Evolutionary conservation across 1,139 yeast species (phyloP), one percentile per base, ranked within the genome.

Genomic region (Lizanozyma gosingica): DNA sequence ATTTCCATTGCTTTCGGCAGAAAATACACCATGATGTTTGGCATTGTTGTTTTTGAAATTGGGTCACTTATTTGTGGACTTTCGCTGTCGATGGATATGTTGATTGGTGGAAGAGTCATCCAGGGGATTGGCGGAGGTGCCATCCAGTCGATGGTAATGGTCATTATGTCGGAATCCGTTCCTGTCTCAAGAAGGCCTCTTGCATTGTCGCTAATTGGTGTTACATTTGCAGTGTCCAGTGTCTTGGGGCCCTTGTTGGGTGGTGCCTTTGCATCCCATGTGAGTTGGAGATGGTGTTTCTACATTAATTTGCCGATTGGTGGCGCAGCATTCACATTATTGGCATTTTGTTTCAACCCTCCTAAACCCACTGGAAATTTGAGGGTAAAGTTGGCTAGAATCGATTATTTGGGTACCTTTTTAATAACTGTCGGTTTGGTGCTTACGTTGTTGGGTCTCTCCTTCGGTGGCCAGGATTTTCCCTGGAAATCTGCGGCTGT

Each of bases 201-300:
- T 43, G 62, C 73, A 34, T 69, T 70, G 55, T 70, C 76, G 2
- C 51, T 67, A 18, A 58, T 79, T 40, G 78, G 80, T 14, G 56
- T 69, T 17, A 67, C 78, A 0, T 80, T 77, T 57, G 71, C 79
- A 8, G 59, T 78, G 1, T 76, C 82, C 1, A 65, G 78, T 17
- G 80, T 70, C 2, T 53, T 71, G 34, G 90, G 88, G 1, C 90
- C 90, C 0, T 63, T 81, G 40, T 53, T 81, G 34, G 88, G 88
- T 18, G 88, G 88, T 27, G 80, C 81, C 1, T 73, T 80, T 49
- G 69, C 84, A 2, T 55, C 76, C 14, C 66, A 74, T 40, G 79
- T 76, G 2, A 64, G 78, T 15, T 83, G 92, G 92, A 68, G 92
- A 55, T 82, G 90, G 90, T 78, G 86, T 50, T 83, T 83, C 56